phyloP scores from a whole-genome alignment of 2,329 filamentous ascomycete genomes.

The Didymosphaeria variabile region DNA sequence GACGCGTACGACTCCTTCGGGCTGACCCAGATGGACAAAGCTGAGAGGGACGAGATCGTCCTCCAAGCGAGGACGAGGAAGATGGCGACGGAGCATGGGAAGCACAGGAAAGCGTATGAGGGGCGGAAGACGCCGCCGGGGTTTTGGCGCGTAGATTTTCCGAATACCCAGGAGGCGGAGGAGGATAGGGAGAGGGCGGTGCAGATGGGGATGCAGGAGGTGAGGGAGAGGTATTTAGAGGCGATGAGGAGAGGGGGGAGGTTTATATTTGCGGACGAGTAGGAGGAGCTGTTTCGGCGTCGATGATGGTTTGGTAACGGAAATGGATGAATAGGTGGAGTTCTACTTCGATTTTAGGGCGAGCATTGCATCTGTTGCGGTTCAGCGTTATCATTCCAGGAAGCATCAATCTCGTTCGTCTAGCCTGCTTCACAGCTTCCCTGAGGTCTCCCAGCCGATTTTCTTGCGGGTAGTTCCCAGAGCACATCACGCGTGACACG shows the following conservation, averaged over 20 bases:
- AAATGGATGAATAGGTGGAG: neutral
- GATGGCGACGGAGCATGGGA: constrained; percentile 78
- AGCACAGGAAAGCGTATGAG: constrained; percentile 77
- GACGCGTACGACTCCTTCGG: constrained; percentile 47
- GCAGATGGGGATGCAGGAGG: constrained; percentile 68
- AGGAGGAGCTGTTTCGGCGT: constrained; percentile 2
- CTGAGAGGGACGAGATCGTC: constrained; percentile 73
- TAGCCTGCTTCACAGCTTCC: neutral
- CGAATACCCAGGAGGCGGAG: constrained; percentile 81
- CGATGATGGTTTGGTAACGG: neutral
- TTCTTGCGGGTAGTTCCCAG: neutral
- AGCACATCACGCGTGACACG: neutral
- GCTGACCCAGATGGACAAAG: constrained; percentile 60
- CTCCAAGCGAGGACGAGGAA: constrained; percentile 78
- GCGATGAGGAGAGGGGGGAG: constrained; percentile 79
- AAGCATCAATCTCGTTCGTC: neutral
- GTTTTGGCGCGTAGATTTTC: constrained; percentile 92
- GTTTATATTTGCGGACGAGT: constrained; percentile 87
- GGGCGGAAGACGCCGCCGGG: constrained; percentile 80
- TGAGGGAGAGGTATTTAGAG: constrained; percentile 80
- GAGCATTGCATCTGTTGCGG: neutral
- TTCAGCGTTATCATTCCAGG: neutral
- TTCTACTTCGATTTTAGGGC: neutral
- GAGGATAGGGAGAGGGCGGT: constrained; percentile 71
- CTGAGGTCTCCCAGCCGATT: too few relatives aligned